Percentiles rank a stretch among this genome's conserved stretches.
Conservation (phyloP, 2,329 filamentous ascomycete genomes). For the Hypocrella siamensis region DNA sequence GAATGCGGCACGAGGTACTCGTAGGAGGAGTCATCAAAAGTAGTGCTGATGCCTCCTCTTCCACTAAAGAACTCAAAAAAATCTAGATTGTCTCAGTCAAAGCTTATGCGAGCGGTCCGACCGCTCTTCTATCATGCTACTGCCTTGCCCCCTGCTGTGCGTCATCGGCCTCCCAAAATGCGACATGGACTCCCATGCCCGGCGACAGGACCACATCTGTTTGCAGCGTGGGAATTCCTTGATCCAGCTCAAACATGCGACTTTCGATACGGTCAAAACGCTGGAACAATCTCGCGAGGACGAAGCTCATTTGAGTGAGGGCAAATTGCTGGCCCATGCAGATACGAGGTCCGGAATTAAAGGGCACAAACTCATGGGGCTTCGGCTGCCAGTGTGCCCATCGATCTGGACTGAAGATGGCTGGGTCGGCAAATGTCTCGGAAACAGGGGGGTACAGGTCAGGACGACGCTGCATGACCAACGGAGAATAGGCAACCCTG, state of each 20-base stretch:
- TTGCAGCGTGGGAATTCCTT: constrained; percentile 36
- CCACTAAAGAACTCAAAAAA: too few relatives aligned
- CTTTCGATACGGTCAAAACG: constrained; percentile 48
- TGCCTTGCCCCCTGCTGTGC: constrained; percentile 8
- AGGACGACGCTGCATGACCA: constrained; percentile 32
- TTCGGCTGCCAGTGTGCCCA: constrained; percentile 35
- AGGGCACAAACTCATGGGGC: constrained; percentile 38
- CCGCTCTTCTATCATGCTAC: neutral
- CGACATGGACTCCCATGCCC: constrained; percentile 40
- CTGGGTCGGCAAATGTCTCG: constrained; percentile 19
- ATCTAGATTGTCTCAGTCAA: neutral
- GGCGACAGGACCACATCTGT: constrained; percentile 45
- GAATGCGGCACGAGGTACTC: too few relatives aligned
- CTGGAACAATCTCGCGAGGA: constrained; percentile 58
- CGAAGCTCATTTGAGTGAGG: constrained; percentile 45
- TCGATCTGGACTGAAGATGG: constrained; percentile 30
- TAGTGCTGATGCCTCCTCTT: too few relatives aligned
- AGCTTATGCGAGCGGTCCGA: neutral
- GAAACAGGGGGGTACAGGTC: constrained; percentile 30
- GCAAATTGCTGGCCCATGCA: constrained; percentile 46
- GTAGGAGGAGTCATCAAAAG: too few relatives aligned
- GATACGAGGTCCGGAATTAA: constrained; percentile 34
- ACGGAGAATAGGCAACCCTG: constrained; percentile 31
- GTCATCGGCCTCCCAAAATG: constrained; percentile 31
- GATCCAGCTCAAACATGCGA: constrained; percentile 38